phyloP scores from a whole-genome alignment of 208 protist species.

The Trypanosoma avium region DNA sequence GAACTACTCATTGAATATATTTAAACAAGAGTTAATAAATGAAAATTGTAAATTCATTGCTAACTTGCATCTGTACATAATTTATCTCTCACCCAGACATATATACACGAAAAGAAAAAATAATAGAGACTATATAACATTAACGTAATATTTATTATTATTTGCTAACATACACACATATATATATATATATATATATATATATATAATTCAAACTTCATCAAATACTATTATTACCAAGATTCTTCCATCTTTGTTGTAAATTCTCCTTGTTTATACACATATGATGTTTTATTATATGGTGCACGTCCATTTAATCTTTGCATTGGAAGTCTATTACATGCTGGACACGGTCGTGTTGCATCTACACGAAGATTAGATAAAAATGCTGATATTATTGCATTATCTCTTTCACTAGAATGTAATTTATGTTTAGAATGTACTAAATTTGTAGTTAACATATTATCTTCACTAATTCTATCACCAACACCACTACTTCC shows the following conservation, averaged over 20 bases:
- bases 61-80: no score
- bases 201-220: constrained; percentile 7
- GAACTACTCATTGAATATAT: no score
- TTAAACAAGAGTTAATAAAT: no score
- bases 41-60: no score
- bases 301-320: constrained; percentile 36
- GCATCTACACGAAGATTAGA: constrained; percentile 22
- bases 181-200: background rate
- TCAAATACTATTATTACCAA: background rate
- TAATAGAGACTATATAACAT: no score
- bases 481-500: background rate
- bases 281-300: constrained; percentile 65
- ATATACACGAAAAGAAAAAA: no score
- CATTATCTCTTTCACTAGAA: no score
- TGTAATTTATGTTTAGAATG: no score
- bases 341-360: constrained; percentile 47
- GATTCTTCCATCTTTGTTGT: background rate
- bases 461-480: background rate
- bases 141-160: background rate
- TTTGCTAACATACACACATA: background rate
- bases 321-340: constrained; percentile 44
- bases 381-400: background rate
- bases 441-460: no score
- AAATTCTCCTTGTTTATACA: constrained; percentile 54
- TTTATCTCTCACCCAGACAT: no score